Conservation (phyloP, 2,329 filamentous ascomycete genomes). For the Penicillium sp. region DNA sequence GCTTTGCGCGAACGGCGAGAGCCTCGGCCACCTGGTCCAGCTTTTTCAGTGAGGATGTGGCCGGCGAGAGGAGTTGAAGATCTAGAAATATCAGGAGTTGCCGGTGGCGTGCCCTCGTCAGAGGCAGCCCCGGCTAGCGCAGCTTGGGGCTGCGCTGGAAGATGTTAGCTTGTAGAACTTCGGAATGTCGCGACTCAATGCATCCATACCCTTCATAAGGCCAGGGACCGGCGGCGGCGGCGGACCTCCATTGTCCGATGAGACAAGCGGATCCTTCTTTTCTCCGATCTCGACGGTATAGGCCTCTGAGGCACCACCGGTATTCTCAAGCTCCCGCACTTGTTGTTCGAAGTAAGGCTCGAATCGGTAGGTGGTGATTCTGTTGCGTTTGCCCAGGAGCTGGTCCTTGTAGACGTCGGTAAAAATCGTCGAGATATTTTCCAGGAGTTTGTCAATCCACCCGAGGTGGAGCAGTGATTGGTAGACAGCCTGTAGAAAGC, state of each 20-base stretch:
- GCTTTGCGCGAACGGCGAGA: conserved; percentile 79
- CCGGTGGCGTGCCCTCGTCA: conserved; percentile 67
- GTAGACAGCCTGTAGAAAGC: conserved; percentile 74
- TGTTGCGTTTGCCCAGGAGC: conserved; percentile 75
- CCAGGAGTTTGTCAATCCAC: conserved; percentile 95
- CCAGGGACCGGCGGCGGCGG: conserved; percentile 54
- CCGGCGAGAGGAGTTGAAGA: conserved; percentile 69
- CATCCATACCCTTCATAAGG: conserved; percentile 48
- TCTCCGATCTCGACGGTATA: conserved; percentile 39
- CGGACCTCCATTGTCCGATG: conserved; percentile 51
- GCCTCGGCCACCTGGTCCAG: conserved; percentile 71
- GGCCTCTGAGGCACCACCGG: conserved; percentile 47
- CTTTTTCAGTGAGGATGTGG: conserved; percentile 71
- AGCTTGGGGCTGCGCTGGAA: conserved; percentile 46
- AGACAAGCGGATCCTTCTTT: conserved; percentile 48
- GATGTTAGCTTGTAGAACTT: conserved; percentile 21
- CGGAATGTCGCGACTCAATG: background rate
- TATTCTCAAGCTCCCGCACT: conserved; percentile 67
- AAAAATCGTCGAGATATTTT: conserved; percentile 92
- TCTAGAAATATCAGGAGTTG: conserved; percentile 73
- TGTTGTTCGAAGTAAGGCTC: conserved; percentile 95
- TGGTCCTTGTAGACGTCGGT: conserved; percentile 86
- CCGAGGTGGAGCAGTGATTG: conserved; percentile 90
- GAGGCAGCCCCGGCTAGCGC: conserved; percentile 50
- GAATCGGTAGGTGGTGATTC: conserved; percentile 78